Evolutionary conservation across 2,329 filamentous ascomycete genomes (phyloP), one percentile per base, ranked within the genome.

Genomic region (Nigrospora sphaerica): DNA sequence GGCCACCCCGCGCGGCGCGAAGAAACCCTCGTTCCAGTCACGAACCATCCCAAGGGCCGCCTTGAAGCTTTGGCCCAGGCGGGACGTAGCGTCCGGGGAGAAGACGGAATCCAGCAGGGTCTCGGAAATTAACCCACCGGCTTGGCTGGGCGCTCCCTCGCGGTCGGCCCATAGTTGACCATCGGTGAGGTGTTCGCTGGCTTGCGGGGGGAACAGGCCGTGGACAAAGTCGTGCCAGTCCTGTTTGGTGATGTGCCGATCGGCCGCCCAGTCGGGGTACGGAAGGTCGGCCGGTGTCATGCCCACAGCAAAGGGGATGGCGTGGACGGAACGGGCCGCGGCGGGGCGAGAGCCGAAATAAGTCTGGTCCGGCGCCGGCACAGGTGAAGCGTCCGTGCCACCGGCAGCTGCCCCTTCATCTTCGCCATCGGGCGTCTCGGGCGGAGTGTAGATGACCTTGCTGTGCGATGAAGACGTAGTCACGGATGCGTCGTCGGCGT

Each of bases 141-240:
- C 53, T 13, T 50, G 51, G 10, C 60, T 57, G 12, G 59, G 54
- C 37, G 49, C 46, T 9, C 46, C 51, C 31, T 60, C 56, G 5
- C 59, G 61, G 46, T 78, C 72, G 0, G 65, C 66, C 28, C 66
- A 64, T 28, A 73, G 51, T 54, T 80, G 80, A 45, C 73, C 67
- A 49, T 77, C 70, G 14, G 73, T 59, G 16, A 78, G 55, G 41
- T 66, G 65, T 18, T 72, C 69, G 52, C 78, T 80, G 16, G 62
- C 60, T 14, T 76, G 70, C 45, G 74, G 62, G 0, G 79, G 77
- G 18, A 81, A 57, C 14, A 82, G 59, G 49, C 73, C 74, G 53
- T 80, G 80, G 39, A 78, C 52, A 58, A 83, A 82, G 0, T 78
- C 80, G 33, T 70, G 68, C 79, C 79, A 83, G 56, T 83, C 78